phyloP scores from a whole-genome alignment of 345 rosid genomes.

The Gossypium longicalyx region DNA sequence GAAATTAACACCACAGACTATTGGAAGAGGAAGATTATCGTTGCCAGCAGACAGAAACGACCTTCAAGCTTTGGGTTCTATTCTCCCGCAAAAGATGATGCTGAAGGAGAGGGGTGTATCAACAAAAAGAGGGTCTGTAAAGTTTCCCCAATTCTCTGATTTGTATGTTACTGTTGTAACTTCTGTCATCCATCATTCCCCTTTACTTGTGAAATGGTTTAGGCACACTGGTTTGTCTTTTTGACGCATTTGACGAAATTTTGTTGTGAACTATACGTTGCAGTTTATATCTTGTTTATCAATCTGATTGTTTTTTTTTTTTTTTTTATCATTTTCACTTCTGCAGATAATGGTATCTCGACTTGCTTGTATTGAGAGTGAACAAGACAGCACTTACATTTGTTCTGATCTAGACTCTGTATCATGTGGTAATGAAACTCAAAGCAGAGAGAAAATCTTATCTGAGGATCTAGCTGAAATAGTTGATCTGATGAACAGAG shows the following conservation, averaged over 20 bases:
- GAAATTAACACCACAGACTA: constrained; percentile 71
- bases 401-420: constrained; percentile 71
- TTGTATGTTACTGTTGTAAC: no score
- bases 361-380: constrained; percentile 72
- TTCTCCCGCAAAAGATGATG: constrained; percentile 69
- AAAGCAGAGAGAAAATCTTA: constrained; percentile 50
- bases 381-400: constrained; percentile 59
- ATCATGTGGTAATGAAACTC: constrained; percentile 62
- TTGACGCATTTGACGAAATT: no score
- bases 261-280: background rate
- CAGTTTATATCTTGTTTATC: background rate
- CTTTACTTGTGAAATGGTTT: no score
- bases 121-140: constrained; percentile 54
- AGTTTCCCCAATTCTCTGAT: no score
- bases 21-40: constrained; percentile 83
- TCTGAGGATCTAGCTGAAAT: constrained; percentile 80
- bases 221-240: no score
- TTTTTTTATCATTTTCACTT: constrained; percentile 15
- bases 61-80: constrained; percentile 90
- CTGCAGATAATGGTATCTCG: constrained; percentile 66
- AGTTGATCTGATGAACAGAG: constrained; percentile 72
- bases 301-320: background rate
- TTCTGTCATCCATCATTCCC: no score
- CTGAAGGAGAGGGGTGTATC: constrained; percentile 54
- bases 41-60: constrained; percentile 71